Evolutionary conservation across 345 rosid genomes (phyloP).

Genomic region (Bruguiera parviflora): DNA sequence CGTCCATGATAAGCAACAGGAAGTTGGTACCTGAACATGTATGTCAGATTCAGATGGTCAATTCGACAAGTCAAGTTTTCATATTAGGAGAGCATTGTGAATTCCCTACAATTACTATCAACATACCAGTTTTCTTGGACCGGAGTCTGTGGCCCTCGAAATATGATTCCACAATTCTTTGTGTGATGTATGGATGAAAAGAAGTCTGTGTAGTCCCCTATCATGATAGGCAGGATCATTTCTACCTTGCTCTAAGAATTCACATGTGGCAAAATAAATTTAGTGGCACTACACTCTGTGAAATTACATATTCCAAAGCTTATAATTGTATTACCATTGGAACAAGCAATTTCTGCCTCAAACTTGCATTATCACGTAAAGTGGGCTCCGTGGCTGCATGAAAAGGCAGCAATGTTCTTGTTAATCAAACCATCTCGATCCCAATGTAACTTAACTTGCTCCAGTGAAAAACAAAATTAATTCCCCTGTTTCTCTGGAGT

Average conservation of each 20-base stretch:
- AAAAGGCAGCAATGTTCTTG: constrained; percentile 5
- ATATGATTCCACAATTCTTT: constrained; percentile 83
- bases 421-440: background rate
- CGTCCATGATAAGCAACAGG: constrained; percentile 98
- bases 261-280: constrained; percentile 15
- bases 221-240: constrained; percentile 76
- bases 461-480: too few relatives aligned
- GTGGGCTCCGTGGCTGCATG: constrained; percentile 61
- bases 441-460: background rate
- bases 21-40: constrained; percentile 71
- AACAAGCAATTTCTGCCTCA: constrained; percentile 59
- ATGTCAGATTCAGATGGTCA: constrained; percentile 1
- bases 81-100: background rate
- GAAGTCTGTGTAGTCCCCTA: constrained; percentile 96
- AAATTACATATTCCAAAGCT: constrained; percentile 1
- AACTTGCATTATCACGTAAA: constrained; percentile 60
- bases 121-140: constrained; percentile 69
- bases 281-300: background rate
- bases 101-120: constrained; percentile 49
- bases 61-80: background rate
- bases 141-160: constrained; percentile 81
- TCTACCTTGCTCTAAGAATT: constrained; percentile 61
- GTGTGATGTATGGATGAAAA: constrained; percentile 93
- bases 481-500: too few relatives aligned
- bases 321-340: constrained; percentile 49